Conservation (phyloP, 192 early-diverging fungal genomes). For the Piromyces finnis region DNA sequence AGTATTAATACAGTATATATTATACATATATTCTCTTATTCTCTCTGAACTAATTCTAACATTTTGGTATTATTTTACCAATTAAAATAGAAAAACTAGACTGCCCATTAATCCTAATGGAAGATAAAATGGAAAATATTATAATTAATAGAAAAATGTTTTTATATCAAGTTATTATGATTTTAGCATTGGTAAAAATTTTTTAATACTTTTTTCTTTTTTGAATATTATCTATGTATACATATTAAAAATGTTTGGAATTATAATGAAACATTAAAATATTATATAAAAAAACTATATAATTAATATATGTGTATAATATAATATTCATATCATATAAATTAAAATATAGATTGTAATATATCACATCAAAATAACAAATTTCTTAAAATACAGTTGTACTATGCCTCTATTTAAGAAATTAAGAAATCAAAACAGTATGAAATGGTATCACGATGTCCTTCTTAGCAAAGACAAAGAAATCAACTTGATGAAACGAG, state of each 20-base stretch:
- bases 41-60: no score
- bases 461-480: neutral
- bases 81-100: neutral
- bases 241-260: no score
- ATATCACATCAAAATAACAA: neutral
- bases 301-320: no score
- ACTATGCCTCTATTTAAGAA: neutral
- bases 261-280: no score
- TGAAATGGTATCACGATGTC: neutral
- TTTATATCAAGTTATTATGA: neutral
- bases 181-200: neutral
- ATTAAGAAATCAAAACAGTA: neutral
- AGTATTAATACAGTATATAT: no score
- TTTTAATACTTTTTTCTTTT: no score
- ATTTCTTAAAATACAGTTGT: neutral
- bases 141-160: neutral
- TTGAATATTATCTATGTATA: no score
- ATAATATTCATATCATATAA: no score
- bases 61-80: no score
- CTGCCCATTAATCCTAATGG: neutral
- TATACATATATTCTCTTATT: no score
- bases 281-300: no score
- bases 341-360: neutral
- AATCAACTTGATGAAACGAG: neutral
- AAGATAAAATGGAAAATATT: neutral